phyloP scores from a whole-genome alignment of 2,329 filamentous ascomycete genomes.

The Fusarium tanahbumbuense region DNA sequence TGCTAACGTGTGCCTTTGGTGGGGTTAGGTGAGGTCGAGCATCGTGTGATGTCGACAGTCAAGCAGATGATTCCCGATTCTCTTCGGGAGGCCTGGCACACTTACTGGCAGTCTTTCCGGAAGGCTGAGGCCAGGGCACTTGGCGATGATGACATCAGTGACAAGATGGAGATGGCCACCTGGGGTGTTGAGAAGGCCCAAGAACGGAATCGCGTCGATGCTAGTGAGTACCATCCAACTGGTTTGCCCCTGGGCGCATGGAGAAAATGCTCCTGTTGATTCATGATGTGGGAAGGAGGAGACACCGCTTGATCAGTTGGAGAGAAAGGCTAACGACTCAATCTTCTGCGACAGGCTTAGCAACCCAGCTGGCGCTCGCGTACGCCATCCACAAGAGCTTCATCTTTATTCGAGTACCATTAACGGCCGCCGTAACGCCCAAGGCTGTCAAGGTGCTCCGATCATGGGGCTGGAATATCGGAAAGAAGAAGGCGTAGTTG shows the following conservation, averaged over 20 bases:
- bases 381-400: slow-evolving; percentile 99
- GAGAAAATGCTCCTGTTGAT: slow-evolving; percentile 7
- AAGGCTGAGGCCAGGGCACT: slow-evolving; percentile 57
- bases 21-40: slow-evolving; percentile 68
- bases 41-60: slow-evolving; percentile 71
- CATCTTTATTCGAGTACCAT: slow-evolving; percentile 93
- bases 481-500: slow-evolving; percentile 66
- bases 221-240: slow-evolving; percentile 71
- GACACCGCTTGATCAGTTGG: slow-evolving; percentile 15
- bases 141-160: slow-evolving; percentile 58
- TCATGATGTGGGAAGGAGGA: slow-evolving; percentile 7
- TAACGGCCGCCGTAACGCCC: slow-evolving; percentile 89
- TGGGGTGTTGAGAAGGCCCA: slow-evolving; percentile 74
- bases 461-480: slow-evolving; percentile 94
- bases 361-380: slow-evolving; percentile 88
- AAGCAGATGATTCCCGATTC: slow-evolving; percentile 70
- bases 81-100: slow-evolving; percentile 64
- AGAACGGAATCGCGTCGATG: slow-evolving; percentile 70
- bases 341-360: slow-evolving; percentile 60
- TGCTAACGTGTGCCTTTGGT: slow-evolving; percentile 26
- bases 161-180: slow-evolving; percentile 62
- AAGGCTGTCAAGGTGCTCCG: slow-evolving; percentile 92
- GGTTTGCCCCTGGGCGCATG: slow-evolving; percentile 18
- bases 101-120: slow-evolving; percentile 62
- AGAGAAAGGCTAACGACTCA: slow-evolving; percentile 41